Evolutionary conservation across 192 early-diverging fungal species (phyloP).

Genomic region (Coemansia pectinata): DNA sequence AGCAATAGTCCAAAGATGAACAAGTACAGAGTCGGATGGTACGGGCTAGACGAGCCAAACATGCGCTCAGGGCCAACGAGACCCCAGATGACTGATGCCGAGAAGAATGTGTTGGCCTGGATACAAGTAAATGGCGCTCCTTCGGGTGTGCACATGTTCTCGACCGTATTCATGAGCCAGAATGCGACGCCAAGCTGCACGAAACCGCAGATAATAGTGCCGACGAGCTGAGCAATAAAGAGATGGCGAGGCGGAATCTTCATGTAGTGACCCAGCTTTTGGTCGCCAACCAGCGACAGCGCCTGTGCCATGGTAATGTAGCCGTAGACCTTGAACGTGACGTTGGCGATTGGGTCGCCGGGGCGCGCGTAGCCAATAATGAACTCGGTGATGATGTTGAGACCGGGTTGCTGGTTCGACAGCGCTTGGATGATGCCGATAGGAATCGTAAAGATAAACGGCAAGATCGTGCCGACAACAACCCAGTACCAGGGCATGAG

Average conservation of each 20-base stretch:
- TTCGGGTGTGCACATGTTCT: slow-evolving; percentile 58
- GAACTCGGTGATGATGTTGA: slow-evolving; percentile 86
- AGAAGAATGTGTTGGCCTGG: slow-evolving; percentile 63
- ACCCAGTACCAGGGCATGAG: slow-evolving; percentile 73
- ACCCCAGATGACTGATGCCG: slow-evolving; percentile 80
- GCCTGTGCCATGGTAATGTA: slow-evolving; percentile 77
- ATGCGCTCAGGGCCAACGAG: slow-evolving; percentile 70
- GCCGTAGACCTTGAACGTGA: slow-evolving; percentile 85
- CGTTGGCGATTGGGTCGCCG: slow-evolving; percentile 78
- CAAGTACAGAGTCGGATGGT: slow-evolving; percentile 54
- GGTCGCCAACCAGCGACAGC: slow-evolving; percentile 63
- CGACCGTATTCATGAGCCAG: slow-evolving; percentile 64
- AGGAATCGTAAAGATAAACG: slow-evolving; percentile 70
- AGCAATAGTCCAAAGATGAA: slow-evolving; percentile 67
- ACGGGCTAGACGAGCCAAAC: slow-evolving; percentile 63
- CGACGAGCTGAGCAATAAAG: slow-evolving; percentile 76
- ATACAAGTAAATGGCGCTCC: slow-evolving; percentile 70
- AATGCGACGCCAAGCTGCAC: slow-evolving; percentile 70
- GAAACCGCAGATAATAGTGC: slow-evolving; percentile 69
- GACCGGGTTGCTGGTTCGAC: slow-evolving; percentile 71
- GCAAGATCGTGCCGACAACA: slow-evolving; percentile 60
- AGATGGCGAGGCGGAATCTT: slow-evolving; percentile 80
- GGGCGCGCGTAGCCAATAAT: slow-evolving; percentile 75
- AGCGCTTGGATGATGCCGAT: slow-evolving; percentile 81
- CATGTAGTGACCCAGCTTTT: slow-evolving; percentile 80